phyloP scores from a whole-genome alignment of 805 yeast genomes.

The Teunomyces funiuensis region DNA sequence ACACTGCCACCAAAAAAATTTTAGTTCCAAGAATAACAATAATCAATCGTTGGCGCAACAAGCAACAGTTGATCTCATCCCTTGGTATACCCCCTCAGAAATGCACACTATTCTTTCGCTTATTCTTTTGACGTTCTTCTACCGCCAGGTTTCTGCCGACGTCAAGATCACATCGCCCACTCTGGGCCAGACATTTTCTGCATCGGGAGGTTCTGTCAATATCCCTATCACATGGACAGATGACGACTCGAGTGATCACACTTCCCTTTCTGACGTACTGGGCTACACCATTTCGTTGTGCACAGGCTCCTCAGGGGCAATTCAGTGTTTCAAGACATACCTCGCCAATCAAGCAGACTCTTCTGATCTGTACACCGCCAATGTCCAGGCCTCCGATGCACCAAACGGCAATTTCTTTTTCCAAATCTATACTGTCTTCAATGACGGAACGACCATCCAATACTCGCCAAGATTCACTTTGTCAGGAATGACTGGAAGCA shows the following conservation, averaged over 20 bases:
- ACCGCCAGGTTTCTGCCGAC: conserved; percentile 41
- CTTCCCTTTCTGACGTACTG: conserved; percentile 44
- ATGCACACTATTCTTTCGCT: conserved; percentile 4
- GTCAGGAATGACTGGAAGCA: conserved; percentile 69
- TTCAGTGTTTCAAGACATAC: conserved; percentile 39
- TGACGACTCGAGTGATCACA: conserved; percentile 43
- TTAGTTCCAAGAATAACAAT: not conserved
- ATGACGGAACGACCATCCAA: conserved; percentile 49
- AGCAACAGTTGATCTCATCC: not conserved
- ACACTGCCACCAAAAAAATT: not conserved
- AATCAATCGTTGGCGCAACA: not conserved
- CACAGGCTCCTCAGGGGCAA: conserved; percentile 60
- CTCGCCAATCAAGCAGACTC: conserved; percentile 18
- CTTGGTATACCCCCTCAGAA: not conserved
- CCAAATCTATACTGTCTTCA: conserved; percentile 58
- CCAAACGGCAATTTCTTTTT: conserved; percentile 70
- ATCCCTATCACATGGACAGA: conserved; percentile 49
- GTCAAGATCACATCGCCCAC: conserved; percentile 45
- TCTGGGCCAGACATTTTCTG: conserved; percentile 40
- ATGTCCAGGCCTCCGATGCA: conserved; percentile 43
- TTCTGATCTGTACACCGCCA: conserved; percentile 38
- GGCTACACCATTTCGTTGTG: conserved; percentile 58
- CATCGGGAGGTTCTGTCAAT: conserved; percentile 32
- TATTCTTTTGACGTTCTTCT: conserved; percentile 5
- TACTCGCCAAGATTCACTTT: conserved; percentile 68